These are phyloP conservation scores for Botrytis squamosa DNA, from an alignment of 2,329 filamentous ascomycete species.

Conservation along the genomic window DNA sequence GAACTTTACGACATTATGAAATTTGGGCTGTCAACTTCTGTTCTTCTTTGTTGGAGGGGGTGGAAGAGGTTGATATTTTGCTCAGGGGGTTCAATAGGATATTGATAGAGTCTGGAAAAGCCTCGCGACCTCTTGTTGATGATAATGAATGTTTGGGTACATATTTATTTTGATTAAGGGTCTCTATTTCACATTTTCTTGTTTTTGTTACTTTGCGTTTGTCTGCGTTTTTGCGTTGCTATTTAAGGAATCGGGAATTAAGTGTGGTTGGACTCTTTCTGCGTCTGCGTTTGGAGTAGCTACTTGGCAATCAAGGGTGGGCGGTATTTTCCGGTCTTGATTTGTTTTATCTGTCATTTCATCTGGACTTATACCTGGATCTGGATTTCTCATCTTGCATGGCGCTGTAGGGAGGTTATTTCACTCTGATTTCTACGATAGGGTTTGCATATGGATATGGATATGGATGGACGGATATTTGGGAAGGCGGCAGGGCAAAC, in stretches of 20 bases:
- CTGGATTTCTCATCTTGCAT: neutral
- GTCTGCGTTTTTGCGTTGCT: slow-evolving; percentile 13
- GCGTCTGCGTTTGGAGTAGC: slow-evolving; percentile 16
- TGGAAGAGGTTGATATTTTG: slow-evolving; percentile 9
- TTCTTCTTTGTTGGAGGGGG: slow-evolving; percentile 8
- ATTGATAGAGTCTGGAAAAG: slow-evolving; percentile 10
- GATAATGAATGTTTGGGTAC: slow-evolving; percentile 21
- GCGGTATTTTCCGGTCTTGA: neutral
- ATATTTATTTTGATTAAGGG: slow-evolving; percentile 15
- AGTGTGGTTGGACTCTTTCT: slow-evolving; percentile 12
- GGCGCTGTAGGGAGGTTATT: slow-evolving; percentile 12
- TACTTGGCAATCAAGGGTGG: neutral
- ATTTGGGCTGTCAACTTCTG: slow-evolving; percentile 17
- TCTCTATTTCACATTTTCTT: neutral
- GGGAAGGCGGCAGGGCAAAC: neutral
- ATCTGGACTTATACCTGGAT: slow-evolving; percentile 10
- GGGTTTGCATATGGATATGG: slow-evolving; percentile 12
- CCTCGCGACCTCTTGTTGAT: slow-evolving; percentile 20
- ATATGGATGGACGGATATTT: neutral
- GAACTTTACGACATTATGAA: slow-evolving; percentile 29
- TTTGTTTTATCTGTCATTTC: slow-evolving; percentile 4
- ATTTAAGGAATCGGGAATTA: neutral
- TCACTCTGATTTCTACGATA: neutral
- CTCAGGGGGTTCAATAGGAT: slow-evolving; percentile 4
- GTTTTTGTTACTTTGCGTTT: neutral